Evolutionary conservation across 1,139 yeast species (phyloP).

Genomic region (Sugiyamaella castrensis): DNA sequence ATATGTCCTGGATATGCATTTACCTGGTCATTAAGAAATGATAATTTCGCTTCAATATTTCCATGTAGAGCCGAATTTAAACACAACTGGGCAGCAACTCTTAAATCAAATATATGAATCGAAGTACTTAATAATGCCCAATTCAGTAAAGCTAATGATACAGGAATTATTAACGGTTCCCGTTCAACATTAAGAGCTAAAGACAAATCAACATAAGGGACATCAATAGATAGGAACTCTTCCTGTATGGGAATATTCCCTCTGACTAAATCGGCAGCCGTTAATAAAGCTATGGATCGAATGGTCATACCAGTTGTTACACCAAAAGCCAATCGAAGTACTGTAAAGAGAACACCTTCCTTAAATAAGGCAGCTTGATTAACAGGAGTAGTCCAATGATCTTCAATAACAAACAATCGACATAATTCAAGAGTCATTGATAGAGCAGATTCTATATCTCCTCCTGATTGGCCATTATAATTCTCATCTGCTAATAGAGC

Average conservation of each 20-base stretch:
- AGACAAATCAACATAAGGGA: constrained; percentile 87
- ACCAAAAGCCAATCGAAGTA: constrained; percentile 64
- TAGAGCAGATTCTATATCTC: constrained; percentile 18
- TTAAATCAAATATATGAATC: constrained; percentile 75
- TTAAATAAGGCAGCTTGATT: constrained; percentile 65
- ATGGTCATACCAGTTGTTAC: constrained; percentile 58
- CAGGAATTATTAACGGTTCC: constrained; percentile 51
- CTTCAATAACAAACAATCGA: constrained; percentile 69
- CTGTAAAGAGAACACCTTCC: constrained; percentile 62
- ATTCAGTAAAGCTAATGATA: constrained; percentile 66
- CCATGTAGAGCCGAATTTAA: constrained; percentile 66
- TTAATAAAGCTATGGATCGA: constrained; percentile 63
- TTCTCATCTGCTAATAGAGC: constrained; percentile 42
- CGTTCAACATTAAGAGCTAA: constrained; percentile 44
- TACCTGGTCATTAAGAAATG: constrained; percentile 66
- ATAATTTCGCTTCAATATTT: constrained; percentile 55
- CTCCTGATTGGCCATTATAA: constrained; percentile 14
- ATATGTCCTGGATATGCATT: constrained; percentile 39
- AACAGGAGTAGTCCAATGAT: constrained; percentile 57
- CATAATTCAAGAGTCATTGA: constrained; percentile 67
- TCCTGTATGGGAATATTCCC: constrained; percentile 62
- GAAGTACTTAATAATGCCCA: constrained; percentile 82
- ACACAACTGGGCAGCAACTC: constrained; percentile 67
- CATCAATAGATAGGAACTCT: constrained; percentile 77
- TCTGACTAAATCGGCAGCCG: constrained; percentile 74